Conservation (phyloP, 257 asterid genomes). For the Lantana camara region DNA sequence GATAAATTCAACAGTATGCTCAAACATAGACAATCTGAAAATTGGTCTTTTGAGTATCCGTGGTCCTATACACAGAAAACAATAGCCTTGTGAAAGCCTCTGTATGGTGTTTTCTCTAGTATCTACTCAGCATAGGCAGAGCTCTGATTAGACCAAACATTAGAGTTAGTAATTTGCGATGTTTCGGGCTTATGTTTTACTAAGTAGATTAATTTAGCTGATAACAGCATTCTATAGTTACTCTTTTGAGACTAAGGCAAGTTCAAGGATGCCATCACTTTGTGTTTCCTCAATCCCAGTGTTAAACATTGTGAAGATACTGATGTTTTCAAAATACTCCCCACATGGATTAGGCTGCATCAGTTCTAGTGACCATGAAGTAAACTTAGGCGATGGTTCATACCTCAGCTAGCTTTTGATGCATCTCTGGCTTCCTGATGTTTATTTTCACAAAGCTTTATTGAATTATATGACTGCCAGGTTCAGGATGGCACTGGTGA, state of each 20-base stretch:
- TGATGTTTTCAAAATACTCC: neutral
- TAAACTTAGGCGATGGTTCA: too few relatives aligned
- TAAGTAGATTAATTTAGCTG: neutral
- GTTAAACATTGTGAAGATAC: neutral
- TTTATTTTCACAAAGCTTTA: neutral
- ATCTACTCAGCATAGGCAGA: neutral
- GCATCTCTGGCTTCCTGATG: neutral
- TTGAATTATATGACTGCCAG: constrained; percentile 39
- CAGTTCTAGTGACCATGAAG: neutral
- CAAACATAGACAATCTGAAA: neutral
- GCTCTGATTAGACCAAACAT: neutral
- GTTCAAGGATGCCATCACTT: neutral
- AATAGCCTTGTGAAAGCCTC: neutral
- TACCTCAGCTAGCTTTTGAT: neutral
- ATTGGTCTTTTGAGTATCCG: neutral
- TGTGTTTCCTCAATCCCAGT: neutral
- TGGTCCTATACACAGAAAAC: neutral
- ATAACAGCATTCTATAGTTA: neutral
- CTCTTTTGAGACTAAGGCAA: neutral
- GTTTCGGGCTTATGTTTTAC: neutral
- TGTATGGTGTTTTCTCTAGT: neutral
- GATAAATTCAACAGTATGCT: neutral
- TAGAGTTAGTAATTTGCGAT: neutral
- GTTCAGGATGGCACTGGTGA: constrained; percentile 88
- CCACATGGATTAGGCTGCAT: neutral